Conservation (phyloP, 495 filamentous ascomycete genomes). For the Penicillium odoratum region DNA sequence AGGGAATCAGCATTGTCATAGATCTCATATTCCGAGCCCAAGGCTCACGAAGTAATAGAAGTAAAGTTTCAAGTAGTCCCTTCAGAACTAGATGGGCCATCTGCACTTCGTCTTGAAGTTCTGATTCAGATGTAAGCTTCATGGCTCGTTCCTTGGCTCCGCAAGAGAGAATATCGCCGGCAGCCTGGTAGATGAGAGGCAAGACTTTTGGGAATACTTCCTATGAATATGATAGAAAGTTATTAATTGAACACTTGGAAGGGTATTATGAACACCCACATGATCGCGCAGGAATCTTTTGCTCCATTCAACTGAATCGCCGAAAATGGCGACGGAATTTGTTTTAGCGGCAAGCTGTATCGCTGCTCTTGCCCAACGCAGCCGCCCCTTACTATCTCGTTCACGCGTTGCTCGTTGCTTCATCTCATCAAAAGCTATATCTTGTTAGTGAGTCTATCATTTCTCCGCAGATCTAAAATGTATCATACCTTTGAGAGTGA, state of each 20-base stretch:
- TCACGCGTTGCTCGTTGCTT: background rate
- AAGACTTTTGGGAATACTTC: background rate
- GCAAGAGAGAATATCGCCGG: background rate
- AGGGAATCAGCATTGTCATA: background rate
- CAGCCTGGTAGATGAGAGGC: background rate
- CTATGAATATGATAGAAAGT: background rate
- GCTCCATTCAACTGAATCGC: background rate
- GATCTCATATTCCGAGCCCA: background rate
- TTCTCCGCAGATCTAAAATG: too few relatives aligned
- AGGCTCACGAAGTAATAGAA: constrained; percentile 1
- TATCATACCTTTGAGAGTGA: background rate
- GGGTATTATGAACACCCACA: background rate
- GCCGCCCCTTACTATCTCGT: background rate
- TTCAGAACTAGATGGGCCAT: background rate
- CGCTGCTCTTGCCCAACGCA: background rate
- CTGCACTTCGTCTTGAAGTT: background rate
- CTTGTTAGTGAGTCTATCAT: background rate
- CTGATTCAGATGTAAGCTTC: background rate
- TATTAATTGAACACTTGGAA: too few relatives aligned
- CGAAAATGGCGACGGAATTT: background rate
- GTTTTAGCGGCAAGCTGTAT: constrained; percentile 1
- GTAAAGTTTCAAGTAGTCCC: background rate
- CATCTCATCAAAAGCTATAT: background rate
- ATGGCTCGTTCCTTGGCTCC: background rate
- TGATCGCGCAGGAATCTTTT: background rate